These are phyloP conservation scores for Anthracocystis walkeri DNA, from an alignment of 1,284 basidiomycete genomes.

Conservation along the genomic window DNA sequence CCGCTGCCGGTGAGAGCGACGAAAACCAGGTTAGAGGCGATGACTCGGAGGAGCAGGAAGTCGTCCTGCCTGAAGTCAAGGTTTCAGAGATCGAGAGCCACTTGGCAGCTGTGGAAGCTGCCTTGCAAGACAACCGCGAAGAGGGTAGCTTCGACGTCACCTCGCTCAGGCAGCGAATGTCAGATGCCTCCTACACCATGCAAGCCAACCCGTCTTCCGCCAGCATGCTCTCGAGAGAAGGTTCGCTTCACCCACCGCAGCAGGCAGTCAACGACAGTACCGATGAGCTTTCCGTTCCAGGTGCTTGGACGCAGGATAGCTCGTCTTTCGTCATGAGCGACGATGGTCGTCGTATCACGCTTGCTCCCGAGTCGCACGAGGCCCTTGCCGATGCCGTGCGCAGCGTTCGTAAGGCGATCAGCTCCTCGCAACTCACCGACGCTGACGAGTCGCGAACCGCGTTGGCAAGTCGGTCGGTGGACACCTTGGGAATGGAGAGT, in stretches of 20 bases:
- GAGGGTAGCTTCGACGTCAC: slow-evolving; percentile 49
- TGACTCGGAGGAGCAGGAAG: slow-evolving; percentile 28
- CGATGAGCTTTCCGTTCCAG: slow-evolving; percentile 42
- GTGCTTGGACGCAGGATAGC: slow-evolving; percentile 38
- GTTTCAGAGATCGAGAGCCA: slow-evolving; percentile 49
- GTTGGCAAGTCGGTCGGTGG: slow-evolving; percentile 23
- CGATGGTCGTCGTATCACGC: slow-evolving; percentile 43
- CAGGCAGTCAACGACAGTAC: slow-evolving; percentile 15
- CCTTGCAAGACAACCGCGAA: slow-evolving; percentile 40
- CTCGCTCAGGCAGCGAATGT: slow-evolving; percentile 46
- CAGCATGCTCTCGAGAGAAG: slow-evolving; percentile 42
- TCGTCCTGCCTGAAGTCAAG: slow-evolving; percentile 44
- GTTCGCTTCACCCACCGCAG: slow-evolving; percentile 8
- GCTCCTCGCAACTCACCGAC: slow-evolving; percentile 46
- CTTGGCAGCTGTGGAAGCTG: slow-evolving; percentile 46
- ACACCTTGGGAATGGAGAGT: slow-evolving; percentile 33
- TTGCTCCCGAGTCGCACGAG: slow-evolving; percentile 48
- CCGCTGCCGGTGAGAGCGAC: slow-evolving; percentile 13
- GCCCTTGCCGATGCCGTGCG: slow-evolving; percentile 53
- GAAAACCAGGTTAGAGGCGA: slow-evolving; percentile 8
- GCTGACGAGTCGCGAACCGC: slow-evolving; percentile 16
- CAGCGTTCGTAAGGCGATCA: slow-evolving; percentile 48
- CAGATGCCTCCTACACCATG: slow-evolving; percentile 26
- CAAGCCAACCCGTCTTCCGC: slow-evolving; percentile 37
- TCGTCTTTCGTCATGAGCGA: slow-evolving; percentile 34